Evolutionary conservation across 2,329 filamentous ascomycete species (phyloP).

Genomic region (Colletotrichum euphorbiae): DNA sequence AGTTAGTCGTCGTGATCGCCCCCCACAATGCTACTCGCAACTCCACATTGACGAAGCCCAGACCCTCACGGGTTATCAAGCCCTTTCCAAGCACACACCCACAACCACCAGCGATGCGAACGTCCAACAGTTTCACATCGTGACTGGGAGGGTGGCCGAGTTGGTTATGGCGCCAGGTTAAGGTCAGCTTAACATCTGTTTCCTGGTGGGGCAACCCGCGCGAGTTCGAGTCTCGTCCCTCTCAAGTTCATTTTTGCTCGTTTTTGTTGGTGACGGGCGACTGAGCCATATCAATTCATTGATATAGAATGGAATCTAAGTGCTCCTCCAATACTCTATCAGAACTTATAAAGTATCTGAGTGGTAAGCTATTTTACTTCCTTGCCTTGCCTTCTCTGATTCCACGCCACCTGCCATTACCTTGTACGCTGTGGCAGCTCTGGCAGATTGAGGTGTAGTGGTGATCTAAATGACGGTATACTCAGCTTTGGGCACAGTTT

Average conservation of each 20-base stretch:
- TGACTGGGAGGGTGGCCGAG: constrained; percentile 8
- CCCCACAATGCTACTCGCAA: not conserved
- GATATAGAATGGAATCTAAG: too few species aligned
- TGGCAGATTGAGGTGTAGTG: not conserved
- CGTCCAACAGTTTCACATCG: not conserved
- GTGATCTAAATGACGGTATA: not conserved
- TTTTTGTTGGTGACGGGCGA: accelerated
- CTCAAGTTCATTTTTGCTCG: not conserved
- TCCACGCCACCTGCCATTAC: not conserved
- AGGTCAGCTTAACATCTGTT: constrained; percentile 19
- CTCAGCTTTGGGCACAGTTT: accelerated
- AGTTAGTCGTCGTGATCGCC: not conserved
- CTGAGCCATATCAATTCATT: too few species aligned
- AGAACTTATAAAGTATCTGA: not conserved
- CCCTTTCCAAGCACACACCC: not conserved
- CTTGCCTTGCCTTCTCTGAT: accelerated
- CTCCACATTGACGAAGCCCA: not conserved
- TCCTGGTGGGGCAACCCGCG: constrained; percentile 19
- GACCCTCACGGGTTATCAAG: not conserved
- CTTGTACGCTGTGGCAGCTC: not conserved
- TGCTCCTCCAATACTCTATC: not conserved
- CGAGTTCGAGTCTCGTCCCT: constrained; percentile 15
- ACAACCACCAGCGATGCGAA: not conserved
- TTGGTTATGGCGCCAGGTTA: constrained; percentile 21
- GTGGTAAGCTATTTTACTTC: not conserved